Conservation (phyloP, 306 rosid genomes). For the Leucaena leucocephala region DNA sequence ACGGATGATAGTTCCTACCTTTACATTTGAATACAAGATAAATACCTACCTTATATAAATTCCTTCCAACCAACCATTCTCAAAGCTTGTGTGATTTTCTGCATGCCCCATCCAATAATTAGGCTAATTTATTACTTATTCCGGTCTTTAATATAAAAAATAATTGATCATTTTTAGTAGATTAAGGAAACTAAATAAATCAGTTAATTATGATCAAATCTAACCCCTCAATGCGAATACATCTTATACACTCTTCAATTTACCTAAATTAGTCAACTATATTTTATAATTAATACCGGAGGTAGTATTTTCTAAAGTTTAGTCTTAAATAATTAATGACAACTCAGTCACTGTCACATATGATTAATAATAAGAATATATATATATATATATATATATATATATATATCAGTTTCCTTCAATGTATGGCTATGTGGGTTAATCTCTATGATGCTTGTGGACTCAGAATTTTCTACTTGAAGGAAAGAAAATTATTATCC, state of each 20-base stretch:
- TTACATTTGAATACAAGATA: slow-evolving; percentile 7
- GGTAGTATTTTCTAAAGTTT: not conserved
- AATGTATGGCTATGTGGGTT: not conserved
- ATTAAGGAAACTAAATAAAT: no score
- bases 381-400: not conserved
- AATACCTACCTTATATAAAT: not conserved
- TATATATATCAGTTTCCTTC: not conserved
- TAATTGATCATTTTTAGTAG: no score
- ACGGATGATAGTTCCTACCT: no score
- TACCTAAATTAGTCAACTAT: no score
- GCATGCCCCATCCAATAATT: not conserved
- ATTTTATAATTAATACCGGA: no score
- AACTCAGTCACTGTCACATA: not conserved
- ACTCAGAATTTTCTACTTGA: slow-evolving; percentile 10
- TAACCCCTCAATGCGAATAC: no score
- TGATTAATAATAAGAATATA: not conserved
- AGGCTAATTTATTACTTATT: not conserved
- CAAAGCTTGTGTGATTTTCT: slow-evolving; percentile 12
- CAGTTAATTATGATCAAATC: no score
- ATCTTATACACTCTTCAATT: no score
- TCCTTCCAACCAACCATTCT: slow-evolving; percentile 32
- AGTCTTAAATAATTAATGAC: not conserved
- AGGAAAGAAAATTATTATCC: not conserved
- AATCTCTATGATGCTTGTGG: slow-evolving; percentile 1
- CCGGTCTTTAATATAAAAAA: no score